These are phyloP conservation scores for Ustilago sp. DNA, from an alignment of 1,284 basidiomycete genomes.

Conservation along the genomic window DNA sequence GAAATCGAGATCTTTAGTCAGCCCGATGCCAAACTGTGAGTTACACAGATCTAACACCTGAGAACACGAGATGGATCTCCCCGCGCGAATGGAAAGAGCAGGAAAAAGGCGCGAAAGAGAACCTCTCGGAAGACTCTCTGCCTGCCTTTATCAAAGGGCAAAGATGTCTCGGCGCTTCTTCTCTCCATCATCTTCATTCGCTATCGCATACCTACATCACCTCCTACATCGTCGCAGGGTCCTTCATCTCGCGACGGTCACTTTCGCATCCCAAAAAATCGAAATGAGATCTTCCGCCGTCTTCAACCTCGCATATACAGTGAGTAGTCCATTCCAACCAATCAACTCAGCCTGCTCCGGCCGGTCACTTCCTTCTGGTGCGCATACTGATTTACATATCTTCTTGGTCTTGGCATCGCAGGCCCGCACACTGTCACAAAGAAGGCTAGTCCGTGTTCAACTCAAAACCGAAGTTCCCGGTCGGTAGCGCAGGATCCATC, in stretches of 20 bases:
- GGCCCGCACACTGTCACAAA: conserved; percentile 48
- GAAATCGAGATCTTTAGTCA: conserved; percentile 13
- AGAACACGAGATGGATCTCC: background rate
- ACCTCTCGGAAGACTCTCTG: no score
- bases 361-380: no score
- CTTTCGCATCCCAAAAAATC: conserved; percentile 1
- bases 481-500: conserved; percentile 27
- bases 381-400: no score
- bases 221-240: conserved; percentile 2
- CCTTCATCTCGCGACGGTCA: conserved; percentile 2
- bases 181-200: background rate
- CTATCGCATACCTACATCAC: conserved; percentile 6
- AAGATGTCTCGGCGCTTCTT: background rate
- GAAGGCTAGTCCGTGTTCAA: conserved; percentile 50
- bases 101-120: background rate
- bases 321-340: conserved; percentile 10
- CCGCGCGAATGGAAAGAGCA: conserved; percentile 12
- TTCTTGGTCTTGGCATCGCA: background rate
- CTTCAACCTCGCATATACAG: conserved; percentile 41
- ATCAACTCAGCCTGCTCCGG: background rate
- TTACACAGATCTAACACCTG: no score
- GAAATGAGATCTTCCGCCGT: conserved; percentile 49
- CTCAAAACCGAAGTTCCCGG: conserved; percentile 27
- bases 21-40: background rate
- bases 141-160: background rate